Base-by-base conservation (phyloP, 352 stramenopile genomes). In the Globisporangium nagaii region DNA sequence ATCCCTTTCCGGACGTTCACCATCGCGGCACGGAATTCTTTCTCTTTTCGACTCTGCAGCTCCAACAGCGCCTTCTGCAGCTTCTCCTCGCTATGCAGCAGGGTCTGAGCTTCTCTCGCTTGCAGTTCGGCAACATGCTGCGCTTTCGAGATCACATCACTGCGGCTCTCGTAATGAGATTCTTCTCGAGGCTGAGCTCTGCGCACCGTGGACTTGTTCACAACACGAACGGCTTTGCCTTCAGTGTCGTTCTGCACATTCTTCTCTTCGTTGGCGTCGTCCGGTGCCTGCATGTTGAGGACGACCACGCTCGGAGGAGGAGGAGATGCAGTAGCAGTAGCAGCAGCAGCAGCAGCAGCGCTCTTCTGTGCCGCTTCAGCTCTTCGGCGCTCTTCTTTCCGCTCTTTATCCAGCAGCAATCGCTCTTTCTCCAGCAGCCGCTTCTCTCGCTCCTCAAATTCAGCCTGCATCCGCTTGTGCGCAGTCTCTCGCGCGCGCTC, bases 1-100 rank as follows among this genome's bases (percentile, higher is more conserved):
- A 88, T 88, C 0, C 77, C 78, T 43, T 80, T 86, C 11, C 80
- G 68, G 31, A 90, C 72, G 37, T 84, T 90, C 3, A 84, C 75
- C 77, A 90, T 88, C 1, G 75, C 80, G 24, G 72, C 69, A 1
- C 75, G 71, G 35, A 88, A 75, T 48, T 90, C 80, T 25, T 60
- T 63, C 37, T 88, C 77, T 48, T 90, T 90, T 12, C 67, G 63
- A 19, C 76, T 64, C 56, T 88, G 69, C 12, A 84, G 86, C n/a
- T 90, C 72, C 8, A 69, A 58, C 30, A 86, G 70, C 2, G 76
- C 56, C 22, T 72, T 75, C 43, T 88, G 73, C 9, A 85, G 34
- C 5, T 64, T 53, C 43, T 86, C 70, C 46, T 90, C 77, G 1
- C 63, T 62, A 34, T 70, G 65, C 11, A 90, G 65, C 3, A 71